Evolutionary conservation across 164 flowering plant genomes (phyloP), one percentile per base, ranked within the genome.

Genomic region (Tetracentron sinense): DNA sequence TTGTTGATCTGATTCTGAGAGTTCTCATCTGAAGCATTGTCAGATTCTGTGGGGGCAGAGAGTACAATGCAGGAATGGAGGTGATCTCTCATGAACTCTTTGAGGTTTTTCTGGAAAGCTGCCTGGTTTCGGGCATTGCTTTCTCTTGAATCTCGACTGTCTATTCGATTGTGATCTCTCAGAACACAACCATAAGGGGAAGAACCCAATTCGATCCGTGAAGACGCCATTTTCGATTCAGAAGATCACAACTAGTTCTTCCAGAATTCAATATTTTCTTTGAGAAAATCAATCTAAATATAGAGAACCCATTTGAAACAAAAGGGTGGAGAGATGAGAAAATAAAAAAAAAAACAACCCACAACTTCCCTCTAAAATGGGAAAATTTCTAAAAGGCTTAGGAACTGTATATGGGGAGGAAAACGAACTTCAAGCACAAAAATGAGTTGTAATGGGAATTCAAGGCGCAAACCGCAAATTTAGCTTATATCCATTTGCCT

Each of bases 141-240:
- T 19, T 67, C 62, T 29, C 68, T 63, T 0, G 76, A 85, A 50
- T 74, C 74, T 42, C 58, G 60, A 42, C 47, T n/a, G 19, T 68
- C 65, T 14, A 73, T 56, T 26, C 63, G 65, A 42, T 66, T 78
- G 35, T 65, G 82, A 62, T 81, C 87, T 58, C 77, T 76, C 23
- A 86, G 60, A 48, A 82, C 74, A 49, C 76, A 72, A 6, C 80
- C 81, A 19, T 80, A 83, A 1, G 84, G 77, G 6, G 87, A 77
- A n/a, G 84, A 56, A 7, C 80, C 74, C 28, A 87, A 62, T 61
- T 85, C 81, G 1, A 87, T 75, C 25, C 79, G 84, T 0, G 83
- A 81, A 44, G 83, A 84, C 26, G 87, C 86, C 90, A 84, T 87
- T 38, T 20, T 29, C 56, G 17, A 21, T 29, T 22, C 50, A 27